These are phyloP conservation scores for Neurospora pannonica DNA, from an alignment of 495 filamentous ascomycete species.

Conservation along the genomic window DNA sequence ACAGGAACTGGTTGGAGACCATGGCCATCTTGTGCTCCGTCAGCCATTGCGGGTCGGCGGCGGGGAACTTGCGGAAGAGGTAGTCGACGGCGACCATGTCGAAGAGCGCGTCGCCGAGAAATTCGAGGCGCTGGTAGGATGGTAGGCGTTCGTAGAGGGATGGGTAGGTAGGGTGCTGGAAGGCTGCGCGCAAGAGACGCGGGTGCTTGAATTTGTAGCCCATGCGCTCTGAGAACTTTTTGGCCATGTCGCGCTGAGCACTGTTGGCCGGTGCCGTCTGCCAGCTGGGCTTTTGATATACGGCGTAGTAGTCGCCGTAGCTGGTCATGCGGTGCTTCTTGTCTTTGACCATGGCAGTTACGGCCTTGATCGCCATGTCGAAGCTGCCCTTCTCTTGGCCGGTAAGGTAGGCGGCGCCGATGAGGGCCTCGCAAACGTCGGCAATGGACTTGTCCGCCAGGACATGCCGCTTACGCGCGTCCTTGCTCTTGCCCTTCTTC, in stretches of 20 bases:
- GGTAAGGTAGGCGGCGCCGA: constrained; percentile 76
- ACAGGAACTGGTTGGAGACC: constrained; percentile 94
- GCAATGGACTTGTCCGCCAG: constrained; percentile 87
- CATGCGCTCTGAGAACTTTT: constrained; percentile 54
- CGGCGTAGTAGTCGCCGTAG: constrained; percentile 62
- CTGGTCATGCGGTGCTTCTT: constrained; percentile 54
- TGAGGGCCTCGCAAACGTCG: constrained; percentile 94
- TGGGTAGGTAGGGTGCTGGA: constrained; percentile 75
- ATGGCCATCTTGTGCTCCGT: constrained; percentile 99
- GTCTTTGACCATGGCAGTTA: constrained; percentile 63
- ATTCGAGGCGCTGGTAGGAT: constrained; percentile 87
- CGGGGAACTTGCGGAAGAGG: constrained; percentile 65
- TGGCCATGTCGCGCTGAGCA: constrained; percentile 56
- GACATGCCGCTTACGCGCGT: constrained; percentile 39
- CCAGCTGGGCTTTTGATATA: constrained; percentile 66
- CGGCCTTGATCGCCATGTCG: constrained; percentile 75
- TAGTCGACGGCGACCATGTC: constrained; percentile 81
- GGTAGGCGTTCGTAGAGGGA: constrained; percentile 67
- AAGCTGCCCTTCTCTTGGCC: constrained; percentile 40
- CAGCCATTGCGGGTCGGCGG: constrained; percentile 88
- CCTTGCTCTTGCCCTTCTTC: constrained; percentile 42
- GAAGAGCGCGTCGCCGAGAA: constrained; percentile 81
- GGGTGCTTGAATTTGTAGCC: constrained; percentile 78
- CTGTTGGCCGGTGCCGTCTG: constrained; percentile 50
- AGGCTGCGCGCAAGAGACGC: constrained; percentile 69